These are phyloP conservation scores for Tylopilus subfusipes DNA, from an alignment of 768 basidiomycete genomes.

Conservation along the genomic window DNA sequence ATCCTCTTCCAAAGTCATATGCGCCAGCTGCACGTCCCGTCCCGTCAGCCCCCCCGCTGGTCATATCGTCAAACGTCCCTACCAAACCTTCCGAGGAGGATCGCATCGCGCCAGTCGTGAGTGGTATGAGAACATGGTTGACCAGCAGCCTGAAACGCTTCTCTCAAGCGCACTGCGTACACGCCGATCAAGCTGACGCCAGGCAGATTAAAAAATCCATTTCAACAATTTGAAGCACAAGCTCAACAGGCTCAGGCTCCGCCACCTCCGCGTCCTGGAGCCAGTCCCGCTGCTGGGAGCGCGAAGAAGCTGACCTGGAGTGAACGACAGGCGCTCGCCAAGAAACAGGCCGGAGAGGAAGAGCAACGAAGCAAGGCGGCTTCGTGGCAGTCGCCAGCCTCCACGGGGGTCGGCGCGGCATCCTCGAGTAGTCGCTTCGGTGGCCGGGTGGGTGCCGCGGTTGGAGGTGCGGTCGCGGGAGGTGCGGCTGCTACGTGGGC, in stretches of 20 bases:
- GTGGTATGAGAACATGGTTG: conserved; percentile 2
- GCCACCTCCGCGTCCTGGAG: conserved; percentile 23
- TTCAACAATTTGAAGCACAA: conserved; percentile 58
- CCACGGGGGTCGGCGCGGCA: conserved; percentile 32
- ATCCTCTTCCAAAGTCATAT: conserved; percentile 16
- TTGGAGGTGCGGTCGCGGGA: conserved; percentile 32
- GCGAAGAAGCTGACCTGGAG: conserved; percentile 89
- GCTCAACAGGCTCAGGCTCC: conserved; percentile 32
- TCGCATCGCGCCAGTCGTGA: conserved; percentile 71
- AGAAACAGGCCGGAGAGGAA: conserved; percentile 81
- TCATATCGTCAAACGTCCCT: conserved; percentile 46
- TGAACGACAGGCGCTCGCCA: conserved; percentile 87
- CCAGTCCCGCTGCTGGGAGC: conserved; percentile 28
- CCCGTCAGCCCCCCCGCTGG: conserved; percentile 35
- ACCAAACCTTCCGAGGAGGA: conserved; percentile 77
- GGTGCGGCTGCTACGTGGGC: conserved; percentile 25
- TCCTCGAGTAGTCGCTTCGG: conserved; percentile 41
- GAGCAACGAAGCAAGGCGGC: conserved; percentile 60
- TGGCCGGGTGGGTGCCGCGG: conserved; percentile 25
- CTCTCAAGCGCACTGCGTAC: conserved; percentile 68
- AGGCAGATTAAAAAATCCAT: conserved; percentile 84
- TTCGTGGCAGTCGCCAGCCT: conserved; percentile 39
- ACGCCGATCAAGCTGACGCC: conserved; percentile 86
- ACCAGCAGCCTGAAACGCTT: not conserved
- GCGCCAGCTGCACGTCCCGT: conserved; percentile 26